Evolutionary conservation across 2,329 filamentous ascomycete genomes (phyloP).

Genomic region (Aspergillus flavus): DNA sequence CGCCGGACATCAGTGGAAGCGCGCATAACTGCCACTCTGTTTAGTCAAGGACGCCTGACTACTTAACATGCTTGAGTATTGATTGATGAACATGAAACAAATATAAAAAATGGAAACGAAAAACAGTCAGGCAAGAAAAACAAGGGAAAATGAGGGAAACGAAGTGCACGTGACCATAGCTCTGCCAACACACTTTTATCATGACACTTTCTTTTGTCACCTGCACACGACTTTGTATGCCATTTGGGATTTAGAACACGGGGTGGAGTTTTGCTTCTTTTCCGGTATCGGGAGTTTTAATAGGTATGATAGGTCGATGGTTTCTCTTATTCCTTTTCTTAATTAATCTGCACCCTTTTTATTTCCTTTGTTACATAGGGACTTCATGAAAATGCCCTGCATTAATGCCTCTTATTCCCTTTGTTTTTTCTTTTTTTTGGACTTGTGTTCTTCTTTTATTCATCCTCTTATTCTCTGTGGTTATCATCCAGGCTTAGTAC

Average conservation of each 20-base stretch:
- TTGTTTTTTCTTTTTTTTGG: conserved; percentile 4
- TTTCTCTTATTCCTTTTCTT: conserved; percentile 12
- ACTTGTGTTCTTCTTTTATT: conserved; percentile 9
- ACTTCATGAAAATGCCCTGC: conserved; percentile 4
- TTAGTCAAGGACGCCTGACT: conserved; percentile 1
- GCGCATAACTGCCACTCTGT: conserved; percentile 17
- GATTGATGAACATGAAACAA: background rate
- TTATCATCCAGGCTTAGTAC: conserved; percentile 26
- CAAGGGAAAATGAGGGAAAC: background rate
- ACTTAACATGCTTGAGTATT: background rate
- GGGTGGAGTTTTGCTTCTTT: conserved; percentile 20
- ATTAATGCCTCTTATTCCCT: conserved; percentile 1
- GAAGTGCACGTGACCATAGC: background rate
- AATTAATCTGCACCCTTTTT: background rate
- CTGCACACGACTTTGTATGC: conserved; percentile 4
- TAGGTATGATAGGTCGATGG: conserved; percentile 10
- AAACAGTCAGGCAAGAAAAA: background rate
- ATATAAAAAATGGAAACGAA: background rate
- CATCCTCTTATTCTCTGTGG: conserved; percentile 25
- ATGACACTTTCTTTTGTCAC: conserved; percentile 10
- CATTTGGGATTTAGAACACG: conserved; percentile 21
- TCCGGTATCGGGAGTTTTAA: conserved; percentile 16
- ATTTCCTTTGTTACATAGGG: conserved; percentile 10
- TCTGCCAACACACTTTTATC: conserved; percentile 1
- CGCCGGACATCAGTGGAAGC: conserved; percentile 22